These are phyloP conservation scores for Calamus simplicifolius DNA, from an alignment of 176 grass and related monocot species.

Conservation along the genomic window DNA sequence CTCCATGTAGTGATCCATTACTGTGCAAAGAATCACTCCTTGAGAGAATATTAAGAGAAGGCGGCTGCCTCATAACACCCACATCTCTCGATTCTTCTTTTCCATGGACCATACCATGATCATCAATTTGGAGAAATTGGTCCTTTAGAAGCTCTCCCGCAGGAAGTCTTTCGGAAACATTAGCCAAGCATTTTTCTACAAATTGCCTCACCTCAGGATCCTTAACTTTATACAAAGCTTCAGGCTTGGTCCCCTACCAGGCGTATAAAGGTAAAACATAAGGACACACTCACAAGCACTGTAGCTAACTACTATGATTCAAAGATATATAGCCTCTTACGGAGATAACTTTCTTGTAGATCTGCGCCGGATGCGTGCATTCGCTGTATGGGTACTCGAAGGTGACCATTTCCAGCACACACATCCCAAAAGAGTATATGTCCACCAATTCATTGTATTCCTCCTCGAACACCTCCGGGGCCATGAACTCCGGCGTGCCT, in stretches of 20 bases:
- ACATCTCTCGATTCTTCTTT: background rate
- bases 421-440: conserved; percentile 37
- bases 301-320: too few relatives aligned
- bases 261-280: too few relatives aligned
- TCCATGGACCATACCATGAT: background rate
- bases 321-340: background rate
- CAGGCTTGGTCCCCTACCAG: too few relatives aligned
- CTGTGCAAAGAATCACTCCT: background rate
- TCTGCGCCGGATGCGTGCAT: conserved; percentile 26
- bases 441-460: conserved; percentile 35
- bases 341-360: conserved; percentile 28
- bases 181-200: conserved; percentile 66
- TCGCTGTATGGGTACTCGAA: conserved; percentile 33
- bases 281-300: too few relatives aligned
- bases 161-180: conserved; percentile 42
- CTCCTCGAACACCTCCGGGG: conserved; percentile 24
- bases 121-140: conserved; percentile 43
- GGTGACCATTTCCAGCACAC: conserved; percentile 28
- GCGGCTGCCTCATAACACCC: background rate
- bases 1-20: background rate
- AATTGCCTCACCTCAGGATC: conserved; percentile 66
- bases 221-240: conserved; percentile 60
- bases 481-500: conserved; percentile 35
- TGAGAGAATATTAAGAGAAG: background rate
- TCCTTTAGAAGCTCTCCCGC: conserved; percentile 73